Percentiles rank a stretch among this genome's conserved stretches.
Evolutionary conservation across 371 early-diverging fungal genomes (phyloP).

Genomic region (Mortierella sp.): DNA sequence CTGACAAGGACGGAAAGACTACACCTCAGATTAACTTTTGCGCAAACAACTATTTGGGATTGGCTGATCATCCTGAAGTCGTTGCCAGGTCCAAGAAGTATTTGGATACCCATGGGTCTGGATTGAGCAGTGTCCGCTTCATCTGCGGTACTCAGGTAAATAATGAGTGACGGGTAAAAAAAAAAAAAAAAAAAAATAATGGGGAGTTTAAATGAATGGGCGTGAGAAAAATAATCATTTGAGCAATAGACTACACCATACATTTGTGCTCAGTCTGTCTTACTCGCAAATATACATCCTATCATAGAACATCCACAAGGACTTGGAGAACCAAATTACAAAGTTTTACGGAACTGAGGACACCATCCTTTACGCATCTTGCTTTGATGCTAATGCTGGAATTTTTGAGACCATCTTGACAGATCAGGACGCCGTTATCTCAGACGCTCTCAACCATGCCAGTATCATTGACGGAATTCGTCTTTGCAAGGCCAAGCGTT

Average conservation of each 20-base stretch:
- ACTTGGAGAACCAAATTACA: conserved; percentile 66
- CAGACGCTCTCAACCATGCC: conserved; percentile 74
- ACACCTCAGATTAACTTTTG: conserved; percentile 66
- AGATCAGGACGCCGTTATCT: conserved; percentile 72
- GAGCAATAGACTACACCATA: too few relatives aligned
- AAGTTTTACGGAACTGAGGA: conserved; percentile 68
- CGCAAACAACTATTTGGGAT: conserved; percentile 75
- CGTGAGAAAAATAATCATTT: conserved; percentile 5
- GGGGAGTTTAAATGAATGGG: too few relatives aligned
- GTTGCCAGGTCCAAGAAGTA: conserved; percentile 60
- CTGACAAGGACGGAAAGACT: conserved; percentile 36
- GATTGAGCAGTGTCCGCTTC: conserved; percentile 72
- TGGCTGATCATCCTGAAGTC: conserved; percentile 67
- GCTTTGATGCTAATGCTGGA: conserved; percentile 78
- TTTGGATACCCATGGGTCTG: conserved; percentile 68
- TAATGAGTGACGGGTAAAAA: neutral
- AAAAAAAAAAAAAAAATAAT: neutral
- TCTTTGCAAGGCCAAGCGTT: conserved; percentile 71
- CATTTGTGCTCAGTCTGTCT: neutral
- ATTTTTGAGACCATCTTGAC: conserved; percentile 72
- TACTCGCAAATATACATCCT: too few relatives aligned
- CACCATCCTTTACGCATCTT: conserved; percentile 75
- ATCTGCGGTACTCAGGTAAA: conserved; percentile 74
- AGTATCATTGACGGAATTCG: conserved; percentile 77
- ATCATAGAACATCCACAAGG: conserved; percentile 67